phyloP scores from a whole-genome alignment of 2,329 filamentous ascomycete genomes.

The Calonectria naviculata region DNA sequence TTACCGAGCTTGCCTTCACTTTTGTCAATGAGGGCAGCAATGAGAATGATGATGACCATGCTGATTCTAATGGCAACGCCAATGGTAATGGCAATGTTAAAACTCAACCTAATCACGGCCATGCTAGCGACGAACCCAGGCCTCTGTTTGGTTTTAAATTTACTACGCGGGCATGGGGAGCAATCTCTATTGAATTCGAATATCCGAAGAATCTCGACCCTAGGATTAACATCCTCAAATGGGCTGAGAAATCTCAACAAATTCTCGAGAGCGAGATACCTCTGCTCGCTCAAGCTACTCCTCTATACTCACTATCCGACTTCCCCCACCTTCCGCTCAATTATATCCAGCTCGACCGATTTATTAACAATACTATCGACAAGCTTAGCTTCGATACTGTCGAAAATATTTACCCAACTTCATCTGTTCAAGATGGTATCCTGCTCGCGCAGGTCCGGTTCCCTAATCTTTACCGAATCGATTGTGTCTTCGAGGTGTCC shows the following conservation, averaged over 20 bases:
- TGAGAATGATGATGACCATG: neutral
- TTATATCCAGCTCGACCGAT: constrained; percentile 1
- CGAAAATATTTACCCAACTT: constrained; percentile 6
- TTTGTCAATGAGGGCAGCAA: constrained; percentile 4
- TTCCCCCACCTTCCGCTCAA: constrained; percentile 10
- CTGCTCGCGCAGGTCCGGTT: constrained; percentile 16
- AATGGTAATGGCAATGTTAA: constrained; percentile 5
- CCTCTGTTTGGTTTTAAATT: constrained; percentile 10
- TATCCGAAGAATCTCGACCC: constrained; percentile 7
- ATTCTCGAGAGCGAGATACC: constrained; percentile 9
- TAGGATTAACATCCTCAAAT: constrained; percentile 1
- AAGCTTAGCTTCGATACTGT: constrained; percentile 11
- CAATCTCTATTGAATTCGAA: constrained; percentile 7
- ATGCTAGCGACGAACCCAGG: neutral
- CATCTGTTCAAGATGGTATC: constrained; percentile 16
- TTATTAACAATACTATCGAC: neutral
- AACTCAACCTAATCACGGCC: constrained; percentile 2
- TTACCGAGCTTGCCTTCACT: constrained; percentile 2
- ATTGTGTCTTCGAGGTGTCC: constrained; percentile 13
- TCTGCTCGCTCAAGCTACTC: neutral
- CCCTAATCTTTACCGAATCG: constrained; percentile 11
- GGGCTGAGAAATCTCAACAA: constrained; percentile 2
- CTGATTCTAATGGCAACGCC: neutral
- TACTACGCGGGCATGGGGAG: constrained; percentile 5
- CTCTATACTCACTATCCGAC: constrained; percentile 13